A percentile compares a stretch with the other conserved stretches of the same genome.
Conservation (phyloP, 2,329 filamentous ascomycete species). For the Coleophoma crateriformis region DNA sequence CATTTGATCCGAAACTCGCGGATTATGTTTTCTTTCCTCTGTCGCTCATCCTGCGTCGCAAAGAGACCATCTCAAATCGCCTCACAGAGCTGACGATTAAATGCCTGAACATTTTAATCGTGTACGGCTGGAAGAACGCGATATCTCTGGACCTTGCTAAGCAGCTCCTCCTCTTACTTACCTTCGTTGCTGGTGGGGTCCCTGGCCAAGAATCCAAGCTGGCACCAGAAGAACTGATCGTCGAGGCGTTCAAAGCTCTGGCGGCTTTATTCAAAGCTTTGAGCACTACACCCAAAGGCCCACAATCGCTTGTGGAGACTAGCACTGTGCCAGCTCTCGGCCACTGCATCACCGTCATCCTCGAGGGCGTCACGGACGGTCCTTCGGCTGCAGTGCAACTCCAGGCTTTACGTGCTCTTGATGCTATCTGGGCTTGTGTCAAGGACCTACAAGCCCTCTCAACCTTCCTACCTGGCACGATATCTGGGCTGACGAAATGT, state of each 20-base stretch:
- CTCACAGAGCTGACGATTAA: constrained; percentile 72
- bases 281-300: constrained; percentile 40
- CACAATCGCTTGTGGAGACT: constrained; percentile 45
- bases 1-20: constrained; percentile 74
- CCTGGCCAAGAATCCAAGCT: constrained; percentile 46
- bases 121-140: constrained; percentile 70
- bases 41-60: constrained; percentile 76
- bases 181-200: constrained; percentile 71
- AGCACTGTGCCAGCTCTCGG: constrained; percentile 72
- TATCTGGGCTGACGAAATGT: constrained; percentile 70
- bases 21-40: constrained; percentile 96
- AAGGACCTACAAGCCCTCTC: constrained; percentile 71
- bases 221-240: constrained; percentile 67
- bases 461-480: constrained; percentile 80
- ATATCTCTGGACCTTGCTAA: constrained; percentile 70
- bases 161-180: constrained; percentile 80
- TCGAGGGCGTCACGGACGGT: constrained; percentile 66
- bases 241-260: constrained; percentile 67
- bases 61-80: constrained; percentile 64
- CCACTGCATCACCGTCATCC: constrained; percentile 72
- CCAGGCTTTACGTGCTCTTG: constrained; percentile 61
- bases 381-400: constrained; percentile 63
- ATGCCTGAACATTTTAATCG: constrained; percentile 68
- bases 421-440: constrained; percentile 56
- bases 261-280: constrained; percentile 58